These are phyloP conservation scores for Myochromella boudieri DNA, from an alignment of 768 basidiomycete genomes.

Conservation along the genomic window DNA sequence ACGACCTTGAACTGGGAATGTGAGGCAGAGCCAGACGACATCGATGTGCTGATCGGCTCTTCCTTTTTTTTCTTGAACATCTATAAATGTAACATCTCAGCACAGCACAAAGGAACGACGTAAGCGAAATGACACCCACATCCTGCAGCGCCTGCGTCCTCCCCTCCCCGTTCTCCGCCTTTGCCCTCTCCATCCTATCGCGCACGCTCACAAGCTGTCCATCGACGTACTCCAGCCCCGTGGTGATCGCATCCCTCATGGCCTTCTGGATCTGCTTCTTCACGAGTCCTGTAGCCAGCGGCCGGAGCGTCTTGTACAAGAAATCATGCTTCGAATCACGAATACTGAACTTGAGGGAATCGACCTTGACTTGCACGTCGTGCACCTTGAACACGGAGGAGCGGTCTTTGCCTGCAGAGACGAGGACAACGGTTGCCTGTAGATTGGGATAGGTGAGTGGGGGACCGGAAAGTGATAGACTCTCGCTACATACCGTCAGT, in stretches of 20 bases:
- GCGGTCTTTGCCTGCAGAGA: conserved; percentile 57
- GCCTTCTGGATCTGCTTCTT: conserved; percentile 67
- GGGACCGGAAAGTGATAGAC: too few species aligned
- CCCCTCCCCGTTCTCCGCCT: conserved; percentile 32
- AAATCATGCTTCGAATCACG: conserved; percentile 90
- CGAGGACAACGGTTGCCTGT: conserved; percentile 61
- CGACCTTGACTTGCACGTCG: conserved; percentile 76
- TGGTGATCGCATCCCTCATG: conserved; percentile 64
- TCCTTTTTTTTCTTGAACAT: conserved; percentile 60
- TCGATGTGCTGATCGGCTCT: conserved; percentile 25
- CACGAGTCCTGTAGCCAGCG: conserved; percentile 78
- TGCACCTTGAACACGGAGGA: conserved; percentile 74
- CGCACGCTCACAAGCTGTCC: conserved; percentile 87
- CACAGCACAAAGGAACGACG: not conserved
- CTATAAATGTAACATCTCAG: conserved; percentile 28
- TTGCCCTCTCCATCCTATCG: conserved; percentile 70
- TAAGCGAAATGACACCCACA: conserved; percentile 31
- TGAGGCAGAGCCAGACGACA: conserved; percentile 20
- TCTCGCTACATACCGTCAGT: conserved; percentile 64
- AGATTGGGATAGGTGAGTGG: too few species aligned
- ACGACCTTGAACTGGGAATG: conserved; percentile 81
- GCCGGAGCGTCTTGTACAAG: conserved; percentile 81
- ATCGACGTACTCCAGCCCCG: conserved; percentile 85
- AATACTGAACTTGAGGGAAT: conserved; percentile 85
- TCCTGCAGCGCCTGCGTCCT: conserved; percentile 56